Evolutionary conservation across 2,329 filamentous ascomycete species (phyloP), one percentile per base, ranked within the genome.

Genomic region (Rhytidhysteron rufulum): DNA sequence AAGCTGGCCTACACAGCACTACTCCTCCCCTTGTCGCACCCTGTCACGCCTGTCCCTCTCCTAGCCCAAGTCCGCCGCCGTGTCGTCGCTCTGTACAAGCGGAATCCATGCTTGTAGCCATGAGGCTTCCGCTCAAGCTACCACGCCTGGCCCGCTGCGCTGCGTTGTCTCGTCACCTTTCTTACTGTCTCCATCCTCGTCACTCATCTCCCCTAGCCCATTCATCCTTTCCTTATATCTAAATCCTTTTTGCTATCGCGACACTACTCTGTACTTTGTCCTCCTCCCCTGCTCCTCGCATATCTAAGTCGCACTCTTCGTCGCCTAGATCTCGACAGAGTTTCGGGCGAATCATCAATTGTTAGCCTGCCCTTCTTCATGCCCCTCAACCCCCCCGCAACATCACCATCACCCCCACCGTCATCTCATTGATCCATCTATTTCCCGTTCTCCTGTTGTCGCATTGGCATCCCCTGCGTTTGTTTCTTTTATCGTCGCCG

Each of bases 211-310:
- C 13, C 7, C 8, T 13, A 27, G 8, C 24, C 24, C 24, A 13
- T 27, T 35, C 19, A 20, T 22, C 13, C 15, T 35, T 53, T 42
- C 53, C 57, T 53, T 43, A 54, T 53, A 58, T 57, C 60, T 45
- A 53, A 54, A 50, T 50, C 53, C 55, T 58, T 52, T n/a, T n/a
- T n/a, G n/a, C 55, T 58, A 53, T 50, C 53, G 47, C 57, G 55
- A 48, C 8, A 13, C 13, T 13, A 27, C 7, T 7, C 24, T 55
- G 47, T 55, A 45, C 43, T 50, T 52, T 46, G 54, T 18, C n/a
- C n/a, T 27, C 43, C 55, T 50, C 54, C 59, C 59, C 59, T 63
- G 58, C 55, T 55, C 54, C 56, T 61, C 56, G 57, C 59, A 54
- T 62, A 54, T 45, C 49, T 43, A 43, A 49, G 50, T 50, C 49